Base-by-base conservation (phyloP, 1,284 basidiomycete genomes). In the Papiliotrema fonsecae region DNA sequence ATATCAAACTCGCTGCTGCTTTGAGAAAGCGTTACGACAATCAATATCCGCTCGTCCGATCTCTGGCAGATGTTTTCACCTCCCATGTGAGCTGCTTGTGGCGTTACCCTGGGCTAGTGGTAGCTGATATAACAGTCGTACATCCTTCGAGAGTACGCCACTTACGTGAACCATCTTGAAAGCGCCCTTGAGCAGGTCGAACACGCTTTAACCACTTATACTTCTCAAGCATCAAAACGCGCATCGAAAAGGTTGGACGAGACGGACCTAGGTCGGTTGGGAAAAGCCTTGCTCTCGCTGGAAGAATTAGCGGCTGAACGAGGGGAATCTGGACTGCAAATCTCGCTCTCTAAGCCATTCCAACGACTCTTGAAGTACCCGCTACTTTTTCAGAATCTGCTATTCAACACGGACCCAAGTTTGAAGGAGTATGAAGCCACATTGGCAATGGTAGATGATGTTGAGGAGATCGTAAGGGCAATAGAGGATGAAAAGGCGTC, bases 401-500 rank as follows among this genome's bases (percentile, higher is more conserved):
- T 94, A 42, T 94, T 86, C 75, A 70, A 94, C 72, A 96, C 94
- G 9, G 94, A 97, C 64, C 91, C 94, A 1, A 93, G 90, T 57
- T 92, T 92, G 2, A 91, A 86, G 66, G 94, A 98, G 75, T 98
- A 97, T 66, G 94, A 98, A 68, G 88, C 86, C 62, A 96, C 92
- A 4, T 77, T 97, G 35, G 85, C 86, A 64, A 94, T 97, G 89
- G 92, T 97, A 0, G 89, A 92, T 22, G 92, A 97, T 69, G 89
- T 98, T 14, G 93, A 98, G 75, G 83, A 81, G 13, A 93, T 97
- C 58, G 92, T 98, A 36, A 81, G 93, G 42, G 88, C 86, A 49
- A 97, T 98, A 52, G 94, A 98, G 73, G 92, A 97, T 65, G 91
- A 97, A 75, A 97, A 97, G 79, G 87, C 91, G 45, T 86, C 87